These are phyloP conservation scores for Barnettozyma californica DNA, from an alignment of 805 yeast species.

Conservation along the genomic window DNA sequence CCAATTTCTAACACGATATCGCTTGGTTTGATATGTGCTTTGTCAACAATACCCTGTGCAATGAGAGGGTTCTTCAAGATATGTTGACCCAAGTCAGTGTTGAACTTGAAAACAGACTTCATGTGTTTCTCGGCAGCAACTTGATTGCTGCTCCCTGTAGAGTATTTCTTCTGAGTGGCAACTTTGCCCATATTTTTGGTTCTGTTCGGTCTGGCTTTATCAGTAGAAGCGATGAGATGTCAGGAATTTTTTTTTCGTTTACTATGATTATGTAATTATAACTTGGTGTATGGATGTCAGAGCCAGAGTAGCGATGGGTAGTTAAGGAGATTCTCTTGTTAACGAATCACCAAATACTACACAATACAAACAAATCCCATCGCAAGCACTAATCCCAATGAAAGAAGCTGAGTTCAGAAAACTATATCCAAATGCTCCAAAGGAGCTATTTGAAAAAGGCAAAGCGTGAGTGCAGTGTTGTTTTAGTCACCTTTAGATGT, in stretches of 20 bases:
- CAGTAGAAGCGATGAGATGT: constrained; percentile 8
- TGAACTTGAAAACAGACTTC: constrained; percentile 89
- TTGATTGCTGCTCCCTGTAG: constrained; percentile 45
- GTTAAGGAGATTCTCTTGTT: too few species aligned
- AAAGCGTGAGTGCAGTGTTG: constrained; percentile 12
- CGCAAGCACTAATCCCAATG: constrained; percentile 6
- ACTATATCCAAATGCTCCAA: constrained; percentile 19
- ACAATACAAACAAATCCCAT: neutral
- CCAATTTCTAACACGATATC: constrained; percentile 95
- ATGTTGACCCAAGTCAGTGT: constrained; percentile 96
- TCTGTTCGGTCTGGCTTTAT: neutral
- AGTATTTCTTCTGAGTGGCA: constrained; percentile 55
- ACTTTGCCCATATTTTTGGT: constrained; percentile 19
- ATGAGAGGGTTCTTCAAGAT: constrained; percentile 92
- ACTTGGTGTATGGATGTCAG: neutral
- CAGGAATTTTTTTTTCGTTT: neutral
- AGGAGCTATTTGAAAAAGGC: constrained; percentile 19
- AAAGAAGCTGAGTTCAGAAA: constrained; percentile 19
- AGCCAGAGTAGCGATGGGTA: too few species aligned
- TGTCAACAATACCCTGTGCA: constrained; percentile 97
- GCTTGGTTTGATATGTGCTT: constrained; percentile 87
- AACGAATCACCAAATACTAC: too few species aligned
- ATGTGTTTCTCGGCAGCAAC: constrained; percentile 67
- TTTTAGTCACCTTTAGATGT: too few species aligned
- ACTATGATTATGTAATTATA: neutral